Conservation (phyloP, 164 flowering plant genomes). For the Amborella trichopoda region DNA sequence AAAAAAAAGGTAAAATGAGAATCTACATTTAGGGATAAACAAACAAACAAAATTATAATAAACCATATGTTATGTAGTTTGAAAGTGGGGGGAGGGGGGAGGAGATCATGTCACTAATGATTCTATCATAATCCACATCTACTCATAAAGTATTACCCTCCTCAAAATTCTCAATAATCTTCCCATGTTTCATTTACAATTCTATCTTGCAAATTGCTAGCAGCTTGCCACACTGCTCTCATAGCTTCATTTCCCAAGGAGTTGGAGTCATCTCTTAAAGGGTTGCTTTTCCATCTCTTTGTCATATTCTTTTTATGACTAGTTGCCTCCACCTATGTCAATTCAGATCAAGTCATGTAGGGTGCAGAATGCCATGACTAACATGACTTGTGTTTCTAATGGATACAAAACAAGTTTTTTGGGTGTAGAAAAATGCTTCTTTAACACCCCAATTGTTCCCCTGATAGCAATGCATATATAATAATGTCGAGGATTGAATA, state of each 20-base stretch:
- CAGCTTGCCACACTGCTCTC: background rate
- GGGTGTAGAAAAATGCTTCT: background rate
- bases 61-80: no score
- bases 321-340: background rate
- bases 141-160: no score
- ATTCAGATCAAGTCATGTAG: background rate
- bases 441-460: background rate
- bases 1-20: no score
- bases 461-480: background rate
- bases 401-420: background rate
- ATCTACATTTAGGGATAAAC: no score
- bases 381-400: conserved; percentile 2
- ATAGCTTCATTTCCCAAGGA: background rate
- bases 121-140: no score
- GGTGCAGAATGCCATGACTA: conserved; percentile 1
- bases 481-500: background rate
- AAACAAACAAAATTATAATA: no score
- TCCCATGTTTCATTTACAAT: conserved; percentile 1
- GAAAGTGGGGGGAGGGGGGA: no score
- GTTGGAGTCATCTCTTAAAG: background rate
- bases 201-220: background rate
- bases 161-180: conserved; percentile 1
- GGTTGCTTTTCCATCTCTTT: background rate
- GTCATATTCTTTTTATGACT: background rate
- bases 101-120: no score